These are phyloP conservation scores for Amanita brunnescens DNA, from an alignment of 768 basidiomycete species.

Conservation along the genomic window DNA sequence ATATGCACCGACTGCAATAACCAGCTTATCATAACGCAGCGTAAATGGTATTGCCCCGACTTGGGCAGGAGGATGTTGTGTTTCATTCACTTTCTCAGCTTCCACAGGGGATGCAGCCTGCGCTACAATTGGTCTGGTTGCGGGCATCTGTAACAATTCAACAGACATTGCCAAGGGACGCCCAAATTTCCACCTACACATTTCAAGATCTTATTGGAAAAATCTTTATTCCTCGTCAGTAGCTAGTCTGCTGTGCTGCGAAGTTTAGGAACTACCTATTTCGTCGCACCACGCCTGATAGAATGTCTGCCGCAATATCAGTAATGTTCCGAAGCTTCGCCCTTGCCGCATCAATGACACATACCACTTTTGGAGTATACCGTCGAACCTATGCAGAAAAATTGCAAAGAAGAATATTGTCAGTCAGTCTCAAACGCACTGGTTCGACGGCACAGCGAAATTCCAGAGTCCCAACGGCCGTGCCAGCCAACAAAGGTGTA, in stretches of 20 bases:
- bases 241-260: neutral
- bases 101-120: conserved; percentile 10
- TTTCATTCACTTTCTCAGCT: neutral
- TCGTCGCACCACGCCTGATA: conserved; percentile 74
- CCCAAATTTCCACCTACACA: conserved; percentile 36
- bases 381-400: conserved; percentile 35
- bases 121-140: conserved; percentile 37
- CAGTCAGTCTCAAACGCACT: conserved; percentile 30
- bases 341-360: conserved; percentile 12
- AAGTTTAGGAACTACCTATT: conserved; percentile 36
- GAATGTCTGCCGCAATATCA: conserved; percentile 31
- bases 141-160: conserved; percentile 41
- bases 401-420: neutral
- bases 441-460: conserved; percentile 76
- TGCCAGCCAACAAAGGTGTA: conserved; percentile 56
- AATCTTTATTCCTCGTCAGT: conserved; percentile 32
- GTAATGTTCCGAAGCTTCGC: neutral
- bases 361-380: conserved; percentile 47
- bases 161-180: neutral
- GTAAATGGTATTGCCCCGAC: conserved; percentile 33
- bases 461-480: conserved; percentile 79
- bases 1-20: conserved; percentile 82
- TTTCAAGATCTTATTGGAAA: conserved; percentile 46
- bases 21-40: conserved; percentile 68
- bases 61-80: conserved; percentile 1